phyloP scores from a whole-genome alignment of 148 eudicot genomes.

The Cornus controversa region DNA sequence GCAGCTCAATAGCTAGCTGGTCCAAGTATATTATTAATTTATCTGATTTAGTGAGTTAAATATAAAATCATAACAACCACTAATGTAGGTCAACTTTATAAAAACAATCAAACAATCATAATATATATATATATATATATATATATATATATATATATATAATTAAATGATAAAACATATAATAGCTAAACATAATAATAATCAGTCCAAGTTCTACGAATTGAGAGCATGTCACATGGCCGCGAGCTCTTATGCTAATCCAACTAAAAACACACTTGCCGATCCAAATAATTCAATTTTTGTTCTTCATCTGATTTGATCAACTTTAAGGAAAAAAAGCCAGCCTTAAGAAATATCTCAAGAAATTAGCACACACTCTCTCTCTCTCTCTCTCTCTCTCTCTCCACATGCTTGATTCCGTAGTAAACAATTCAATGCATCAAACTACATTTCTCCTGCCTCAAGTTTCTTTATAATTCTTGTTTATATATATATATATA shows the following conservation, averaged over 20 bases:
- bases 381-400: neutral
- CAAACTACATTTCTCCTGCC: slow-evolving; percentile 3
- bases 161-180: neutral
- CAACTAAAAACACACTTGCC: neutral
- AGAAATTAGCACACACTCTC: too few species aligned
- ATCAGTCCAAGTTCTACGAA: neutral
- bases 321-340: neutral
- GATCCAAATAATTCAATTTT: neutral
- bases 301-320: neutral
- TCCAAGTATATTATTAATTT: neutral
- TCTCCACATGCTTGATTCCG: neutral
- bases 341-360: too few species aligned
- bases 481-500: neutral
- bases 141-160: too few species aligned
- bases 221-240: neutral
- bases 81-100: slow-evolving; percentile 1
- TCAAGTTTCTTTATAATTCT: neutral
- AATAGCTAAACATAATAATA: neutral
- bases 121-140: too few species aligned
- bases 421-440: slow-evolving; percentile 6
- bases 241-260: neutral
- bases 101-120: neutral
- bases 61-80: neutral
- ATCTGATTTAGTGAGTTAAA: too few species aligned
- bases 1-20: too few species aligned